Evolutionary conservation across 176 grass and related monocot genomes (phyloP), one percentile per base, ranked within the genome.

Genomic region (Elaeis guineensis): DNA sequence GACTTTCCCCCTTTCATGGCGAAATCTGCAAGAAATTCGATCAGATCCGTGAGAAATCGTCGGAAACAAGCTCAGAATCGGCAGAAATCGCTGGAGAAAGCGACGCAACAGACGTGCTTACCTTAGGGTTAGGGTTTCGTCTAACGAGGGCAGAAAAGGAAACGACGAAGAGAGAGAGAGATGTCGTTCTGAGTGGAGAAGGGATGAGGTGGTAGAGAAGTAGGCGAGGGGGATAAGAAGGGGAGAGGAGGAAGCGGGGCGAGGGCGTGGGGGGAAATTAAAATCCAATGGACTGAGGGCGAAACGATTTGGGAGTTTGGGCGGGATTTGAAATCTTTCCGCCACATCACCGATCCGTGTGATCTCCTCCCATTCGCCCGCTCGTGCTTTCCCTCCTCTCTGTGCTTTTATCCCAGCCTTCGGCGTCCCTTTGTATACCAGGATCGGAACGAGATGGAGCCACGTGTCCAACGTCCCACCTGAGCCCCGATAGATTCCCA

Each of bases 331-430:
- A 18, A 19, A 11, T 49, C 49, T 50, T 20, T 16, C 5, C 32
- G 55, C 67, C 87, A 90, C 88, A 69, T 86, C 88, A 92, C 0
- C 70, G 88, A 86, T 92, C 88, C 83, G 88, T 74, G 83, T 52
- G 83, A 61, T 72, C 11, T 51, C 12, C 19, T 57, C 52, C 24
- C 21, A 72, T 71, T 78, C 49, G 67, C 2, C 49, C 0, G 2
- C 19, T 5, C 6, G 21, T 23, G 2, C 59, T 50, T 55, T 51
- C 67, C 66, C 67, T 71, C 29, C 44, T 16, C 21, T 22, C n/a
- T 71, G 76, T 68, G 67, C 52, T 62, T 78, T 21, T 17, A 4
- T 65, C 67, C 35, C 14, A 9, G 35, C 35, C 35, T 44, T 44
- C 35, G 11, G 9, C 1, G 35, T 12, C 35, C 35, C 35, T 12